phyloP scores from a whole-genome alignment of 1,139 yeast genomes.

The Magnusiomyces magnusii region DNA sequence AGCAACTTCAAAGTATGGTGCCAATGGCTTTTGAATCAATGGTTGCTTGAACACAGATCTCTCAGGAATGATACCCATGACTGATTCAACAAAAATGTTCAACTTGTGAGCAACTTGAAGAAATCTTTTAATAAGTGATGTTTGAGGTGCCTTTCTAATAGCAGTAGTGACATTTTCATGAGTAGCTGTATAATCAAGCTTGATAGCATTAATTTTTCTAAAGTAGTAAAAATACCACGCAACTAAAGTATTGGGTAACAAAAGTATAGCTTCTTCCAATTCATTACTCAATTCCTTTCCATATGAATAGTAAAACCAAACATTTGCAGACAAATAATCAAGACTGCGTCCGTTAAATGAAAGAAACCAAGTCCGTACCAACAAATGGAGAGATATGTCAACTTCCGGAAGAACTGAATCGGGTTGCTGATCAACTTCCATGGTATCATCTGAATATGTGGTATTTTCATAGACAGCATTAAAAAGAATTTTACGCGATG shows the following conservation, averaged over 20 bases:
- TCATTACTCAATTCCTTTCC: slow-evolving; percentile 60
- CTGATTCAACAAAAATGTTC: slow-evolving; percentile 77
- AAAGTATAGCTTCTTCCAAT: slow-evolving; percentile 56
- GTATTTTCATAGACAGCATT: slow-evolving; percentile 26
- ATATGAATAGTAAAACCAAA: slow-evolving; percentile 88
- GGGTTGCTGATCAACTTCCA: slow-evolving; percentile 28
- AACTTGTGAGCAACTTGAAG: slow-evolving; percentile 86
- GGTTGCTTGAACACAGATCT: slow-evolving; percentile 67
- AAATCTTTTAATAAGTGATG: slow-evolving; percentile 77
- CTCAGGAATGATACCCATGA: slow-evolving; percentile 98
- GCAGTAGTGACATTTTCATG: slow-evolving; percentile 88
- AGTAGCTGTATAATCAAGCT: slow-evolving; percentile 86
- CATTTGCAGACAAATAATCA: slow-evolving; percentile 81
- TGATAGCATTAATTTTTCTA: slow-evolving; percentile 85
- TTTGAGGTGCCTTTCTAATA: slow-evolving; percentile 95
- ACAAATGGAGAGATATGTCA: slow-evolving; percentile 70
- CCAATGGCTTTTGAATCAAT: slow-evolving; percentile 49
- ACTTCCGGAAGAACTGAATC: slow-evolving; percentile 56
- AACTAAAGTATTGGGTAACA: slow-evolving; percentile 72
- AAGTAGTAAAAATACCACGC: slow-evolving; percentile 89
- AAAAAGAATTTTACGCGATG: slow-evolving; percentile 41
- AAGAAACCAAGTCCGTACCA: slow-evolving; percentile 63
- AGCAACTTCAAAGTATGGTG: slow-evolving; percentile 80
- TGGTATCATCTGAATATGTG: slow-evolving; percentile 14
- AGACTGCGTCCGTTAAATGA: slow-evolving; percentile 72